Evolutionary conservation across 2,329 filamentous ascomycete genomes (phyloP).

Genomic region (Colletotrichum viniferum): DNA sequence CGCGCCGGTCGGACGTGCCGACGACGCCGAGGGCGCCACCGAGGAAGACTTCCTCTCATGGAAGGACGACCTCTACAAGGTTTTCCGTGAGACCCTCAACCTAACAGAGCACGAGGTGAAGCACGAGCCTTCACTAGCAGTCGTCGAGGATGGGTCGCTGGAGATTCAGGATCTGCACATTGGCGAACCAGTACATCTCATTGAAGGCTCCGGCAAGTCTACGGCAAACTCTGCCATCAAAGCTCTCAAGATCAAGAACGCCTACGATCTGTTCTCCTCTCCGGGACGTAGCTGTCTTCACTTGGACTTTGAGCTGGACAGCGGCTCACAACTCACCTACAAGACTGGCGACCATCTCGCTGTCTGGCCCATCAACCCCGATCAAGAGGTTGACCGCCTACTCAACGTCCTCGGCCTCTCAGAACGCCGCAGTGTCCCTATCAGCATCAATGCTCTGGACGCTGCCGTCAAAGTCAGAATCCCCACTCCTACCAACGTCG

Average conservation of each 20-base stretch:
- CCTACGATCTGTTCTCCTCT: slow-evolving; percentile 28
- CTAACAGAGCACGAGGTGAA: slow-evolving; percentile 25
- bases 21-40: slow-evolving; percentile 34
- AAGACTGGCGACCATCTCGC: slow-evolving; percentile 45
- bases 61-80: slow-evolving; percentile 33
- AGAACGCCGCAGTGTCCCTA: slow-evolving; percentile 26
- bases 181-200: slow-evolving; percentile 23
- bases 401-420: slow-evolving; percentile 30
- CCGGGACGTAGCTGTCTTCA: slow-evolving; percentile 32
- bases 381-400: slow-evolving; percentile 35
- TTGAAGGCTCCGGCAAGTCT: slow-evolving; percentile 1
- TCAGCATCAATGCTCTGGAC: slow-evolving; percentile 27
- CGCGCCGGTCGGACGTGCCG: slow-evolving; percentile 31
- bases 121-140: slow-evolving; percentile 26
- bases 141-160: slow-evolving; percentile 24
- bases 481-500: slow-evolving; percentile 42
- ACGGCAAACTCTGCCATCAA: slow-evolving; percentile 22
- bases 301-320: slow-evolving; percentile 39
- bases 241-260: slow-evolving; percentile 21
- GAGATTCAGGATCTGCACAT: slow-evolving; percentile 24
- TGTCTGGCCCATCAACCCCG: slow-evolving; percentile 43
- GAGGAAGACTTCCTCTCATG: slow-evolving; percentile 41
- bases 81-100: slow-evolving; percentile 22
- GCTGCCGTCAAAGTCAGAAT: slow-evolving; percentile 27
- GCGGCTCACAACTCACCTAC: slow-evolving; percentile 31